A percentile compares a stretch with the other conserved stretches of the same genome.
Evolutionary conservation across 345 rosid species (phyloP).

Genomic region (Leavenworthia alabamica): DNA sequence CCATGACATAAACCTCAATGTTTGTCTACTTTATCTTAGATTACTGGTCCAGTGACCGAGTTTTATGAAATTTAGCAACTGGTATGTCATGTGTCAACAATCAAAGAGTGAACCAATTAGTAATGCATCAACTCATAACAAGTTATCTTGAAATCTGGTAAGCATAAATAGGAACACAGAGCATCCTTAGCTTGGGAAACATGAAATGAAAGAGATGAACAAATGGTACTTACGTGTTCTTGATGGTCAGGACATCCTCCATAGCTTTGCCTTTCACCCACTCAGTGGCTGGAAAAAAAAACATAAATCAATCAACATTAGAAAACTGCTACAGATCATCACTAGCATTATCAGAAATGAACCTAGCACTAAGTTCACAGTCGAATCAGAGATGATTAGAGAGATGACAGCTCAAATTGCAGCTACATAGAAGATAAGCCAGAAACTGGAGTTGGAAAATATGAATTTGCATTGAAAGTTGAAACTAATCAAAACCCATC

Average conservation of each 20-base stretch:
- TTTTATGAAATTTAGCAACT: background rate
- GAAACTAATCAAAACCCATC: too few species aligned
- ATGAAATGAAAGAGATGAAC: background rate
- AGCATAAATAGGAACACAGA: background rate
- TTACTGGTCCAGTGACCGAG: background rate
- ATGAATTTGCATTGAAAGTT: too few species aligned
- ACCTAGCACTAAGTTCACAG: too few species aligned
- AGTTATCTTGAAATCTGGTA: too few species aligned
- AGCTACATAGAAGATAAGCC: too few species aligned
- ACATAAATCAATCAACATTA: background rate
- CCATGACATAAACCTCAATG: background rate
- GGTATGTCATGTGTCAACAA: background rate
- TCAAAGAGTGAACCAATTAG: too few species aligned
- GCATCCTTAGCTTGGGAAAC: background rate
- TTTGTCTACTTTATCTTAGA: background rate
- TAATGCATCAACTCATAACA: background rate
- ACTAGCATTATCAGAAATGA: background rate
- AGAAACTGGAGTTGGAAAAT: too few species aligned
- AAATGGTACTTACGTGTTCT: slow-evolving; percentile 66
- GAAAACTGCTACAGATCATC: background rate
- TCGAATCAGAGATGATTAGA: background rate
- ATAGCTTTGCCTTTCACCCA: slow-evolving; percentile 97
- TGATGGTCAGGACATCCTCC: slow-evolving; percentile 85
- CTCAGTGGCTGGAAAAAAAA: slow-evolving; percentile 67
- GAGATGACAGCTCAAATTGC: background rate